Evolutionary conservation across 768 basidiomycete genomes (phyloP), one percentile per base, ranked within the genome.

Genomic region (Podaxis rugospora): DNA sequence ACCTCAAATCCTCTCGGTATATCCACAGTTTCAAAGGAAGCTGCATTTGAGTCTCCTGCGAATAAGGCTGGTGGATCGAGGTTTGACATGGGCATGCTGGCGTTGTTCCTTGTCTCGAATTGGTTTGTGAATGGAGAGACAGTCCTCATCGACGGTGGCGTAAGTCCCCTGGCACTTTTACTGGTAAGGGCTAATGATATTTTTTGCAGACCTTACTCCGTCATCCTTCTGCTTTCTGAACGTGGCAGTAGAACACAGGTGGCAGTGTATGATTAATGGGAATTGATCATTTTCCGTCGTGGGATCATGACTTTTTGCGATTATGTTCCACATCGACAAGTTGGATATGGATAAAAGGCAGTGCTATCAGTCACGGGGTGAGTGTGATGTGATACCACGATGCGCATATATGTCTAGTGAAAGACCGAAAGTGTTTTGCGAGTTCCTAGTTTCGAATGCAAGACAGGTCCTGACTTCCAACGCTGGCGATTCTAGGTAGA

Each of bases 51-150:
- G 21, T 69, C 77, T 3, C 80, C 80, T 5, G 69, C 70, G 5
- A 67, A 57, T 4, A 68, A 69, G 3, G 65, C 64, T 32, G 76
- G 74, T 28, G 76, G 78, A 18, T 70, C 78, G 1, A 70, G 69
- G 47, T 70, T 70, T 51, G 81, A 83, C 63, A 72, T 81, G 66
- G 81, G 78, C 36, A 68, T 71, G 4, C 66, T 80, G 9, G 79
- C 74, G 14, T 69, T 83, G 11, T 77, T 75, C 64, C 65, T 81
- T 5, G 75, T 80, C 21, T 72, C 74, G 5, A 81, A 83, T 60
- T 77, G 76, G 72, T 82, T 74, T 64, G 75, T 83, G 46, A 81
- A 79, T 56, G 78, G 76, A 1, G 79, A 80, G 67, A 80, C 79
- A 13, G 78, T 81, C 4, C 63, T 80, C 39, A 78, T 81, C 52